Evolutionary conservation across 345 rosid species (phyloP).

Genomic region (Carallia pectinifolia): DNA sequence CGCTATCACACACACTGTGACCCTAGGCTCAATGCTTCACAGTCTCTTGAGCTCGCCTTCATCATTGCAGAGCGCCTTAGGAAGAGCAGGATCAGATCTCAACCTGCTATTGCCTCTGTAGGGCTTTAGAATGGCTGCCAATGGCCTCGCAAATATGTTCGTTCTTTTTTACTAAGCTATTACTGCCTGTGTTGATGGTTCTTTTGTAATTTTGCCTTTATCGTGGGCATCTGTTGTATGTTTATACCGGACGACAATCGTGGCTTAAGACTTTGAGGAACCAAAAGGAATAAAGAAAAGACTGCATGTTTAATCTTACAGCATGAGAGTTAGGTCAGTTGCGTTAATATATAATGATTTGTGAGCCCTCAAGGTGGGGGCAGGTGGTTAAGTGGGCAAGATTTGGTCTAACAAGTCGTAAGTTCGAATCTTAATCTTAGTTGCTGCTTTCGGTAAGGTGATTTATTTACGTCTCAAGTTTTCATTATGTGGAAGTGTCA

Average conservation of each 20-base stretch:
- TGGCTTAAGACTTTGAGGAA: constrained; percentile 7
- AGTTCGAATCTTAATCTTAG: too few species aligned
- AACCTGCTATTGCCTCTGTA: constrained; percentile 10
- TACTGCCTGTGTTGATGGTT: constrained; percentile 4
- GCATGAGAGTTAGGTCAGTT: too few species aligned
- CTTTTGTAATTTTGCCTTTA: constrained; percentile 12
- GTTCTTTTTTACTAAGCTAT: background rate
- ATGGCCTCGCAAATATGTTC: constrained; percentile 2
- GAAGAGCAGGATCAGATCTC: constrained; percentile 28
- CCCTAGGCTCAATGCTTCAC: constrained; percentile 35
- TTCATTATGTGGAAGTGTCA: too few species aligned
- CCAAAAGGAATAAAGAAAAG: constrained; percentile 1
- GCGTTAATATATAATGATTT: too few species aligned
- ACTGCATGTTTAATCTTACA: background rate
- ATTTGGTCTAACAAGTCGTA: too few species aligned
- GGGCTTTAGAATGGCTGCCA: constrained; percentile 27
- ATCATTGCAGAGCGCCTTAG: constrained; percentile 34
- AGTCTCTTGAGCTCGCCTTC: constrained; percentile 33
- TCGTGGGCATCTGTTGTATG: constrained; percentile 27
- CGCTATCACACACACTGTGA: constrained; percentile 34
- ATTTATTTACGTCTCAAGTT: too few species aligned
- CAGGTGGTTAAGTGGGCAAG: too few species aligned
- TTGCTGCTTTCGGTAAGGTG: too few species aligned
- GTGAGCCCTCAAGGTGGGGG: too few species aligned
- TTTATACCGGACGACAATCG: background rate